Evolutionary conservation across 306 rosid genomes (phyloP), one percentile per base, ranked within the genome.

Genomic region (Argentina anserina): DNA sequence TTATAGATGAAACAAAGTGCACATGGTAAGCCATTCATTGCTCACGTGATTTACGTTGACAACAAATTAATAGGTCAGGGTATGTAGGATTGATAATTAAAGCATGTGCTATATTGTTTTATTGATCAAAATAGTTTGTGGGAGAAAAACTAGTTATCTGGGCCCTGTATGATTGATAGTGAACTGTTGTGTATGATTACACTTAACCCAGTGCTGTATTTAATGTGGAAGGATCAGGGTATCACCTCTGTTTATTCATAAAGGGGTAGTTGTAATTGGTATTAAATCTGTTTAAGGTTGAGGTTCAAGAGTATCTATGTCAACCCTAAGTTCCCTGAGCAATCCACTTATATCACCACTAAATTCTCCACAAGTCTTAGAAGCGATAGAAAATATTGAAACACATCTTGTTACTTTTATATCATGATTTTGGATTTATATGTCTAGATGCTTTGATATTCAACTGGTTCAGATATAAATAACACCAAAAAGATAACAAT

Each of bases 1-100:
- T 1, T 65, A 87, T 95, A 71, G 96, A 89, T 60, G 96, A 87
- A 82, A 83, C 84, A 73, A 88, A 88, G 76, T 74, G 99, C 86
- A 82, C 89, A 72, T 95, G 99, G 99, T 95, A 92, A 65, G 12
- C 36, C 72, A 45, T 78, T 77, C 60, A 76, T 72, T 26, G 28
- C 70, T 43, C 36, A 11, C 69, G 25, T 50, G 25, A 17, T 65
- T 65, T 37, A 18, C 23, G 2, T 61, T 75, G 65, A 84, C 9
- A 36, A 31, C n/a, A n/a, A n/a, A n/a, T n/a, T n/a, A n/a, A n/a
- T n/a, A n/a, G n/a, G n/a, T n/a, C n/a, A n/a, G n/a, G n/a, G n/a
- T n/a, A n/a, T 10, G 15, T 40, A 2, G 2, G 10, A 26, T 58
- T 53, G 18, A 42, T 60, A 47, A 25, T 23, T 70, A 58, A 79